A percentile compares a stretch with the other conserved stretches of the same genome.
Evolutionary conservation across 768 basidiomycete genomes (phyloP).

Genomic region (Lactarius quietus): DNA sequence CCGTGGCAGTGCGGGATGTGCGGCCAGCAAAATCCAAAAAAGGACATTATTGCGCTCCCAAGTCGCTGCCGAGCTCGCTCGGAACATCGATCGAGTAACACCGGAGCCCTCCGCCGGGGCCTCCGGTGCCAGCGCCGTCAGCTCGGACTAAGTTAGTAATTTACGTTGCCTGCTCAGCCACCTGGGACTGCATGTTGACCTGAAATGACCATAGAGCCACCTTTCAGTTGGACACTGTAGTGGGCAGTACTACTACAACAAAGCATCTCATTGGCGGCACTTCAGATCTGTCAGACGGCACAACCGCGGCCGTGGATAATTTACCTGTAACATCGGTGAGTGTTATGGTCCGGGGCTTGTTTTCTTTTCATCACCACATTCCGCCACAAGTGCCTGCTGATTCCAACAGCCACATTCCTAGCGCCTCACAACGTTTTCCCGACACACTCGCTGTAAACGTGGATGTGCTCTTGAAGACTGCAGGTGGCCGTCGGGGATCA

Average conservation of each 20-base stretch:
- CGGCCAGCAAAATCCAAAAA: too few species aligned
- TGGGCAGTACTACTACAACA: neutral
- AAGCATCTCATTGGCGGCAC: neutral
- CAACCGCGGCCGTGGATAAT: neutral
- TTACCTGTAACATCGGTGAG: neutral
- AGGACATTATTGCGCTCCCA: too few species aligned
- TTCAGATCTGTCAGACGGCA: neutral
- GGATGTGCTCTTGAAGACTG: neutral
- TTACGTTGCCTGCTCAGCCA: neutral
- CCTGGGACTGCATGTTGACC: too few species aligned
- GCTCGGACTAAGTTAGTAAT: neutral
- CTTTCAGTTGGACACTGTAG: neutral
- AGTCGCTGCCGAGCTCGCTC: neutral
- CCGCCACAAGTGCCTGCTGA: neutral
- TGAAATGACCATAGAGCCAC: neutral
- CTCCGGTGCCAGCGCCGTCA: neutral
- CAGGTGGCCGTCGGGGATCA: neutral
- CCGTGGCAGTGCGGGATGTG: neutral
- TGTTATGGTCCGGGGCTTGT: neutral
- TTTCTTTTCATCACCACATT: neutral
- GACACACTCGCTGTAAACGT: neutral
- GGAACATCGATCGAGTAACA: too few species aligned
- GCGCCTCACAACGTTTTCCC: neutral
- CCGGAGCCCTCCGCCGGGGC: too few species aligned
- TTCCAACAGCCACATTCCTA: neutral